Base-by-base conservation (phyloP, 176 grass and related monocot species). In the Eragrostis curvula region DNA sequence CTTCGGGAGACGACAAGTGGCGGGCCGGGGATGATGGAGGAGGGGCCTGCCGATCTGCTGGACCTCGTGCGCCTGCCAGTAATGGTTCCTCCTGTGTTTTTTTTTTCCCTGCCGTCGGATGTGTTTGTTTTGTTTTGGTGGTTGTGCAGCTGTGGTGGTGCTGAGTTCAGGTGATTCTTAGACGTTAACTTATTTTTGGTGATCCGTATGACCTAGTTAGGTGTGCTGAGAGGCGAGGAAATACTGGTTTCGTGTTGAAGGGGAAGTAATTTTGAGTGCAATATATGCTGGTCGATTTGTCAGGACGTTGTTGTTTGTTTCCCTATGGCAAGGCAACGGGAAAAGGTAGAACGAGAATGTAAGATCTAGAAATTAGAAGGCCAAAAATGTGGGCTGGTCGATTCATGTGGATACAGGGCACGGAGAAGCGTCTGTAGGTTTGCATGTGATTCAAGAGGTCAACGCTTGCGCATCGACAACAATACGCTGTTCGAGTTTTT, bases 51-150 rank as follows among this genome's bases (percentile, higher is more conserved):
- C 18, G 78, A 81, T 77, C 83, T 58, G 47, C 56, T 66, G 47
- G 78, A 81, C 12, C 21, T 89, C 27, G 65, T 53, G 77, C 78
- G 58, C 6, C 44, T 82, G n/a, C 88, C 88, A 78, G 83, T 89
- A 81, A 85, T 8, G 21, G 2, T 8, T 27, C 1, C 24, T 30
- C 27, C 24, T 23, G 13, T 13, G 12, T 50, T n/a, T 11, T 47
- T 48, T 13, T 48, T 48, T 48, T 48, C 14, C 8, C 21, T 24
- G n/a, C n/a, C 21, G 21, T 9, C 36, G 13, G 41, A 15, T n/a
- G 32, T 4, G 32, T 36, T 36, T 36, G 2, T 36, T 36, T 7
- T 46, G 8, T 24, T 49, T 79, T 23, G 25, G 20, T 1, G 13
- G 41, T 8, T 20, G 85, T 25, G 55, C 9, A 14, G 3, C n/a